Conservation (phyloP, 2,329 filamentous ascomycete genomes). For the Aspergillus tamarii region DNA sequence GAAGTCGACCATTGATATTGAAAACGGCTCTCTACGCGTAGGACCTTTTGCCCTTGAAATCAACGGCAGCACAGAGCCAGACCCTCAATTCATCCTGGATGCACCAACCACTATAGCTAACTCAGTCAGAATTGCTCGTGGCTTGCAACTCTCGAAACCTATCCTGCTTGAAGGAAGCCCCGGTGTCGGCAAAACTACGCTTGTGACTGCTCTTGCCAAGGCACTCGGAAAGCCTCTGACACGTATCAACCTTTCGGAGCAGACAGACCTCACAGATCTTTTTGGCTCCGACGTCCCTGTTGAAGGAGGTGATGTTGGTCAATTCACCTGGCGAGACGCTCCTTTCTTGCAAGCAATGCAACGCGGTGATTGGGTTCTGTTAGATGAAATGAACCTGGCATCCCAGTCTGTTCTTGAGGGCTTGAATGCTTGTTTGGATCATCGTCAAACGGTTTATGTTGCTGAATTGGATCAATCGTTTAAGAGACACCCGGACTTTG, state of each 20-base stretch:
- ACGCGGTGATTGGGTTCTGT: conserved; percentile 89
- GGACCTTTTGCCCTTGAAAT: conserved; percentile 74
- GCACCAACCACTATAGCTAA: conserved; percentile 90
- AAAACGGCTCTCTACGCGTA: conserved; percentile 62
- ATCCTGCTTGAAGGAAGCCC: conserved; percentile 94
- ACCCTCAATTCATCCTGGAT: conserved; percentile 74
- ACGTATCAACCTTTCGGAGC: conserved; percentile 94
- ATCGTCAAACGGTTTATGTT: conserved; percentile 92
- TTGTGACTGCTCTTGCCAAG: conserved; percentile 81
- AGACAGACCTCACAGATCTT: conserved; percentile 95
- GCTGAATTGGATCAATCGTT: conserved; percentile 95
- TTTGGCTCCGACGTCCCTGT: conserved; percentile 96
- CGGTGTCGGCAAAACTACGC: conserved; percentile 96
- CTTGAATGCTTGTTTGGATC: conserved; percentile 93
- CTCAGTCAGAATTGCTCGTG: conserved; percentile 85
- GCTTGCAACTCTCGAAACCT: conserved; percentile 84
- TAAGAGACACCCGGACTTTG: conserved; percentile 82
- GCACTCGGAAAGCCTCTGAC: conserved; percentile 81
- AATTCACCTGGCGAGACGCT: conserved; percentile 93
- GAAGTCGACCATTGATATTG: conserved; percentile 61
- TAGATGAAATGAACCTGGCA: conserved; percentile 98
- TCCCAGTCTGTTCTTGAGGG: conserved; percentile 97
- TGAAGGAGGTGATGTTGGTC: conserved; percentile 86
- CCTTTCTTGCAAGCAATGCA: conserved; percentile 97
- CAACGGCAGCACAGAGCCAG: conserved; percentile 51